Evolutionary conservation across 768 basidiomycete species (phyloP), one percentile per base, ranked within the genome.

Genomic region (Cubamyces lactineus): DNA sequence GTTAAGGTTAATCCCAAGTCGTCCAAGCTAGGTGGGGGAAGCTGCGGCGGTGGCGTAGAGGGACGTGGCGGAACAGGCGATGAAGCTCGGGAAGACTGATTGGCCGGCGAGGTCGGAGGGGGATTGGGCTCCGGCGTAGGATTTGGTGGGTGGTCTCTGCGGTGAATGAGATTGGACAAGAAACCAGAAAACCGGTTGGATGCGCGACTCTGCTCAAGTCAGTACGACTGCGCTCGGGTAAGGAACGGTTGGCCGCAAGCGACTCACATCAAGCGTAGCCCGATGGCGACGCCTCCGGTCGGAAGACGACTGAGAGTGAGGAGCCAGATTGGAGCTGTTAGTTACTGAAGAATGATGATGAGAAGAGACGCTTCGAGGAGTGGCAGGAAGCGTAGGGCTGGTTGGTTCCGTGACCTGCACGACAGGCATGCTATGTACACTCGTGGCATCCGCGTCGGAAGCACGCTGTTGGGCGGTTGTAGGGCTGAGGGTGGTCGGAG

Each of bases 141-240:
- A 3, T 72, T 62, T 28, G 69, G 64, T 3, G 77, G 69, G 15
- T 74, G 75, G 55, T 92, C 88, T 51, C 88, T 82, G 58, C 91
- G 84, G 70, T 89, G 86, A 6, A 94, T 89, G 60, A 94, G 80
- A 67, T 84, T 85, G 16, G 84, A 87, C 72, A 93, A 86, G 75
- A 94, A 94, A n/a, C 92, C 92, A 24, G 92, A 94, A 30, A 94
- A 79, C 28, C 92, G 82, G 70, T 87, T 91, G 26, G 87, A 81
- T 41, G 87, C 76, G 59, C 91, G 86, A 61, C 75, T 73, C 82
- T 87, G 56, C 17, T 61, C 21, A 45, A 52, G 62, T 68, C 63
- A 69, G 68, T 43, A 2, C 26, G 28, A 15, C 41, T 19, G 51
- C 49, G 46, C 56, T 53, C 39, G 28, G 26, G 48, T 42, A 28